Evolutionary conservation across 345 rosid species (phyloP).

Genomic region (Brassica juncea): DNA sequence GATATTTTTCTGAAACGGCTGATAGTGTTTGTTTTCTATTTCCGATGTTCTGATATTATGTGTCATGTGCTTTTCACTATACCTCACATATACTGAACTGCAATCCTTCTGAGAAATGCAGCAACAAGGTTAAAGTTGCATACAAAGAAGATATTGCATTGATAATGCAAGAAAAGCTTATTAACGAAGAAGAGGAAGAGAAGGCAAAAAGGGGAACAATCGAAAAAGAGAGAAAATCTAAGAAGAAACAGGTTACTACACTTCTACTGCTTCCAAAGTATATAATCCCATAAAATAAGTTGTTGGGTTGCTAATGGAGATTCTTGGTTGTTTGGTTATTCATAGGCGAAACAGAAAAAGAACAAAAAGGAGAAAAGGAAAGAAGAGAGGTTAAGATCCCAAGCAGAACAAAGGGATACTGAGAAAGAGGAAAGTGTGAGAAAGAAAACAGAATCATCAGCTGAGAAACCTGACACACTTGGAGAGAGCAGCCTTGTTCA

Average conservation of each 20-base stretch:
- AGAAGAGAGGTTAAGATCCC: conserved; percentile 52
- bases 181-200: conserved; percentile 94
- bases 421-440: conserved; percentile 49
- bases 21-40: conserved; percentile 16
- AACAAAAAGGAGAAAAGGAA: conserved; percentile 79
- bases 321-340: conserved; percentile 22
- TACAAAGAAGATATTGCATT: conserved; percentile 94
- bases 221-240: conserved; percentile 75
- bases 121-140: conserved; percentile 86
- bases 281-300: background rate
- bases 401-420: conserved; percentile 43
- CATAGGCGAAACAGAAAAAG: conserved; percentile 80
- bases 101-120: conserved; percentile 43
- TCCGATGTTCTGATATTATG: conserved; percentile 27
- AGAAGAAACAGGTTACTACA: conserved; percentile 76
- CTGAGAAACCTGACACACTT: conserved; percentile 59
- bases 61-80: conserved; percentile 13
- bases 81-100: conserved; percentile 30
- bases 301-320: conserved; percentile 18
- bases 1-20: conserved; percentile 16
- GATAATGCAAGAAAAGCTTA: conserved; percentile 93
- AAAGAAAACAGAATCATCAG: conserved; percentile 46
- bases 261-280: conserved; percentile 3
- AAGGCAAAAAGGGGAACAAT: conserved; percentile 69
- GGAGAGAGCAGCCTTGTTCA: conserved; percentile 70